These are phyloP conservation scores for Chaetomium sp. DNA, from an alignment of 2,329 filamentous ascomycete genomes.

Conservation along the genomic window DNA sequence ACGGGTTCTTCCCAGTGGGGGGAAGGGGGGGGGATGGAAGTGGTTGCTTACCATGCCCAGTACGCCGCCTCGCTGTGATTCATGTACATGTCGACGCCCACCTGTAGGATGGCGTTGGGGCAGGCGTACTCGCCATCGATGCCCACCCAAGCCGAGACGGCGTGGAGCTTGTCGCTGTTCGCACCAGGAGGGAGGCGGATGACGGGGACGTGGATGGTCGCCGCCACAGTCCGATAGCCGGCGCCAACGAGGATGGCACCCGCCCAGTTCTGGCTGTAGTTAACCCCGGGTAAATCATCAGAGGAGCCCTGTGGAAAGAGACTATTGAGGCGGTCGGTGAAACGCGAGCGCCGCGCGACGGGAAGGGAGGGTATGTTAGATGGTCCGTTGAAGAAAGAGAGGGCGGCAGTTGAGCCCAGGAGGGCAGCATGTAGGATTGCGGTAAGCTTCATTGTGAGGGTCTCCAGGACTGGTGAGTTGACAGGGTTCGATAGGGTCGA, in stretches of 20 bases:
- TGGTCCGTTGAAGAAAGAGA: constrained; percentile 40
- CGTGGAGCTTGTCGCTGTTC: constrained; percentile 43
- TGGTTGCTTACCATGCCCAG: constrained; percentile 16
- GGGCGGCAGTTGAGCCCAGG: constrained; percentile 37
- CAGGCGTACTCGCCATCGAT: constrained; percentile 62
- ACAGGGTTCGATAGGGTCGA: not conserved
- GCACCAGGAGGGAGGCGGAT: constrained; percentile 46
- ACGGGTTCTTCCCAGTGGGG: not conserved
- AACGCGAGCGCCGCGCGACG: not conserved
- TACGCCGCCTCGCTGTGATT: constrained; percentile 12
- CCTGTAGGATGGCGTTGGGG: constrained; percentile 56
- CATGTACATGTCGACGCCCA: constrained; percentile 51
- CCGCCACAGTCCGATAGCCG: constrained; percentile 56
- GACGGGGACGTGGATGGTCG: constrained; percentile 55
- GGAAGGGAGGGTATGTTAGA: not conserved
- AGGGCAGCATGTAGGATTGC: constrained; percentile 43
- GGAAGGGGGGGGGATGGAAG: not conserved
- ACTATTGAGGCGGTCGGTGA: not conserved
- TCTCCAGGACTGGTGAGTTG: not conserved
- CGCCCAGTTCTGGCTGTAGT: constrained; percentile 61
- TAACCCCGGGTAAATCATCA: constrained; percentile 46
- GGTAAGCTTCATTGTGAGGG: constrained; percentile 53
- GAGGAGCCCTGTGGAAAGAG: constrained; percentile 36
- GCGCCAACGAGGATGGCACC: constrained; percentile 57
- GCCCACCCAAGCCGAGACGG: constrained; percentile 53